Evolutionary conservation across 345 rosid genomes (phyloP).

Genomic region (Lepidium aucheri): DNA sequence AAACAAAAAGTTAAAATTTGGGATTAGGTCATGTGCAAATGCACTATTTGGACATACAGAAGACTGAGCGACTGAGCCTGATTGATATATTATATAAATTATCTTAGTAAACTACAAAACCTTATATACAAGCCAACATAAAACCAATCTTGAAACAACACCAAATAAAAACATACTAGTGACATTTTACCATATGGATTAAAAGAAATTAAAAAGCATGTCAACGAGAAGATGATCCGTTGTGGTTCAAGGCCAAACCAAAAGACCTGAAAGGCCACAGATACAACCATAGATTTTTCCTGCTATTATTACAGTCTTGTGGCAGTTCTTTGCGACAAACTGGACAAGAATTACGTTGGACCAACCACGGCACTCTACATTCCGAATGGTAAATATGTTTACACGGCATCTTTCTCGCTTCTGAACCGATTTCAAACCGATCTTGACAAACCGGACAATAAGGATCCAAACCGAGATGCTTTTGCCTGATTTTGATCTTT

Average conservation of each 20-base stretch:
- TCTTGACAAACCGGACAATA: slow-evolving; percentile 25
- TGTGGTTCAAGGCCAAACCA: slow-evolving; percentile 1
- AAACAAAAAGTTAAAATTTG: no score
- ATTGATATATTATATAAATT: no score
- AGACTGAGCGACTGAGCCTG: no score
- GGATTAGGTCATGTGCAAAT: no score
- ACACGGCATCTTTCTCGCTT: slow-evolving; percentile 26
- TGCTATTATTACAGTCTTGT: not conserved
- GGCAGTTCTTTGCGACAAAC: slow-evolving; percentile 25
- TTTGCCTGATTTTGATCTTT: slow-evolving; percentile 18
- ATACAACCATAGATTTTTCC: not conserved
- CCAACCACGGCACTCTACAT: slow-evolving; percentile 21
- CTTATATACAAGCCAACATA: not conserved
- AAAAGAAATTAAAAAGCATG: not conserved
- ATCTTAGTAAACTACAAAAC: not conserved
- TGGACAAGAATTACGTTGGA: slow-evolving; percentile 22
- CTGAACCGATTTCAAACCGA: slow-evolving; percentile 23
- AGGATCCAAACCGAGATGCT: slow-evolving; percentile 9
- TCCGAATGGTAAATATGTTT: slow-evolving; percentile 25
- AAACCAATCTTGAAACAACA: no score
- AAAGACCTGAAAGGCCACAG: slow-evolving; percentile 26
- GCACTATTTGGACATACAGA: no score
- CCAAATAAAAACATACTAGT: not conserved
- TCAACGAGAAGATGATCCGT: not conserved
- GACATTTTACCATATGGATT: not conserved